Conservation (phyloP, 345 rosid species). For the Pistacia atlantica region DNA sequence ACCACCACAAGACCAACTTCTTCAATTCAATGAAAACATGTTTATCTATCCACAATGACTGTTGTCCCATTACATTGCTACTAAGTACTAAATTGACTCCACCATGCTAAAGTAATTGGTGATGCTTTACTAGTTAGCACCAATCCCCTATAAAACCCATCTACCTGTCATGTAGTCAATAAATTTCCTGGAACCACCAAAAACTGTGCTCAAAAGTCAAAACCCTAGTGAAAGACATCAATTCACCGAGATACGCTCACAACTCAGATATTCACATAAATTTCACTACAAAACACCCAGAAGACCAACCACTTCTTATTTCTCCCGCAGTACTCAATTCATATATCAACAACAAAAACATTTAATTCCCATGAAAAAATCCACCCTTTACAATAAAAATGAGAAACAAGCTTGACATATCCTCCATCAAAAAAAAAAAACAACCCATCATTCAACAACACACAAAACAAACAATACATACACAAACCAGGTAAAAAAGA, state of each 20-base stretch:
- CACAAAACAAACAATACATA: not conserved
- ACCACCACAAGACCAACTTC: not conserved
- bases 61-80: not conserved
- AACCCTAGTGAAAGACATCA: no score
- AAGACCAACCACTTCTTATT: no score
- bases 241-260: no score
- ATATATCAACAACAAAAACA: not conserved
- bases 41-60: not conserved
- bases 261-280: no score
- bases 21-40: not conserved
- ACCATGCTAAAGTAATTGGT: not conserved
- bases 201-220: no score
- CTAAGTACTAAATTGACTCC: not conserved
- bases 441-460: not conserved
- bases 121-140: not conserved
- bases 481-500: not conserved
- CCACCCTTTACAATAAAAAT: not conserved
- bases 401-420: not conserved
- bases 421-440: not conserved
- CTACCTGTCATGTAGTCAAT: no score
- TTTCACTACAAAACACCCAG: no score
- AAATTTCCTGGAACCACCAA: no score
- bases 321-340: no score
- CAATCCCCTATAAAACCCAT: not conserved
- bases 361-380: not conserved